Conservation (phyloP, 352 stramenopile species). For the Phytophthora capsici region DNA sequence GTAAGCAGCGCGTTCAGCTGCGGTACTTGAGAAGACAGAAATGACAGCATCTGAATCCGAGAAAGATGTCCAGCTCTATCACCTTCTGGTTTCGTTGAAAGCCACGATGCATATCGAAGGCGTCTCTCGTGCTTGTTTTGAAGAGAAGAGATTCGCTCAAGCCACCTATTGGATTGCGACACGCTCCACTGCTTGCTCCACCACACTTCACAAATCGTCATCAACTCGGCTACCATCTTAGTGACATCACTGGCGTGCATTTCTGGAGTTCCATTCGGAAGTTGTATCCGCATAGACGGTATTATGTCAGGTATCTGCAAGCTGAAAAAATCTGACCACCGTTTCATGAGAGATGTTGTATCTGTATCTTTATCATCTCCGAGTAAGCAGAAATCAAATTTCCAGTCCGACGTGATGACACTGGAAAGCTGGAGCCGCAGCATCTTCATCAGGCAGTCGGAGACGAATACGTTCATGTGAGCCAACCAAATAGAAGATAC, state of each 20-base stretch:
- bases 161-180: constrained; percentile 18
- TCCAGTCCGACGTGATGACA: constrained; percentile 52
- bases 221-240: constrained; percentile 22
- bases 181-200: constrained; percentile 25
- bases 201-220: constrained; percentile 28
- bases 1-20: constrained; percentile 44
- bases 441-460: constrained; percentile 29
- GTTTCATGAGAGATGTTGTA: constrained; percentile 13
- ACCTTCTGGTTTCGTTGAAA: constrained; percentile 2
- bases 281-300: constrained; percentile 27
- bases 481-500: constrained; percentile 17
- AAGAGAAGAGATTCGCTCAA: constrained; percentile 19
- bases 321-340: constrained; percentile 38
- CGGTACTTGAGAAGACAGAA: constrained; percentile 47
- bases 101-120: constrained; percentile 54
- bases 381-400: constrained; percentile 38
- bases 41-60: constrained; percentile 45
- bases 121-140: constrained; percentile 32
- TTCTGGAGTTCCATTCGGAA: constrained; percentile 14
- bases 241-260: constrained; percentile 13
- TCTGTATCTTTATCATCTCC: constrained; percentile 1
- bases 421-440: constrained; percentile 39
- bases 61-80: constrained; percentile 15
- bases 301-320: constrained; percentile 46
- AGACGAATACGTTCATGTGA: constrained; percentile 33